These are phyloP conservation scores for Dicorynia guianensis DNA, from an alignment of 306 rosid species.

Conservation along the genomic window DNA sequence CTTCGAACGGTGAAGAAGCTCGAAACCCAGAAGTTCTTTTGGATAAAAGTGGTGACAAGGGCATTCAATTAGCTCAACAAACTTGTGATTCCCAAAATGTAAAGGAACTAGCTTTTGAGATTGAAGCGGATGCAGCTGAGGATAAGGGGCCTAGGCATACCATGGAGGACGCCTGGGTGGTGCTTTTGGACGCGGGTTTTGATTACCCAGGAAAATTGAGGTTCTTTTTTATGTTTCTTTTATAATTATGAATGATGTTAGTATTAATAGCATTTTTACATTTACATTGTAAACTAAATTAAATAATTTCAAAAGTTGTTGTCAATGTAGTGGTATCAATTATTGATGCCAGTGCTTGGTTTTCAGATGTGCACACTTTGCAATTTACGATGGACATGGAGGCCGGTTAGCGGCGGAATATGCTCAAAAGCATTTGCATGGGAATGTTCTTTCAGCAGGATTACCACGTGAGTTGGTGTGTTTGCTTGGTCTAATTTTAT, in stretches of 20 bases:
- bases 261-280: neutral
- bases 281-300: neutral
- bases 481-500: constrained; percentile 75
- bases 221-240: constrained; percentile 39
- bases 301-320: neutral
- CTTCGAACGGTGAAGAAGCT: neutral
- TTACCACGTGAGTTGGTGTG: constrained; percentile 99
- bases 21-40: constrained; percentile 20
- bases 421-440: constrained; percentile 79
- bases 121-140: constrained; percentile 84
- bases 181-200: constrained; percentile 66
- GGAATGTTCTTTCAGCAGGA: constrained; percentile 80
- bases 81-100: constrained; percentile 3
- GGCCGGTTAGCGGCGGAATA: constrained; percentile 92
- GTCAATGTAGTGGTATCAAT: neutral
- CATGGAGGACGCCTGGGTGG: constrained; percentile 87
- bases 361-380: constrained; percentile 84
- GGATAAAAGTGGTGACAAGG: neutral
- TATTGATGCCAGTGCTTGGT: constrained; percentile 20
- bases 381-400: constrained; percentile 92
- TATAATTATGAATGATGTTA: neutral
- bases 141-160: constrained; percentile 85
- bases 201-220: constrained; percentile 74
- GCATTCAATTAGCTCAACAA: constrained; percentile 8
- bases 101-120: constrained; percentile 53